These are phyloP conservation scores for Oenanthe javanica DNA, from an alignment of 140 eudicot species.

Conservation along the genomic window DNA sequence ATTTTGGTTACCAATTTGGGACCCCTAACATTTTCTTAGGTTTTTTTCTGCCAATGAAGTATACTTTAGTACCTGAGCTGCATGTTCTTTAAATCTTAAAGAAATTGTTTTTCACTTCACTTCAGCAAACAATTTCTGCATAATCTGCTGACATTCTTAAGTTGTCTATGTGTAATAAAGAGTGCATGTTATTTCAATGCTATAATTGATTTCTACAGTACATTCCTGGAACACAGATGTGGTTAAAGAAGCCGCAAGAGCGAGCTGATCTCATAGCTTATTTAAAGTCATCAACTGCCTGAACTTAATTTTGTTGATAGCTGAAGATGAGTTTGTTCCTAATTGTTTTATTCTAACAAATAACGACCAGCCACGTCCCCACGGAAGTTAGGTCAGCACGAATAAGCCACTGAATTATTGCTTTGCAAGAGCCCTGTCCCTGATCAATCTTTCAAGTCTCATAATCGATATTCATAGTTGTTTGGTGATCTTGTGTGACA, in stretches of 20 bases:
- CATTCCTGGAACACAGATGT: constrained; percentile 91
- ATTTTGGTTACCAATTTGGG: too few species aligned
- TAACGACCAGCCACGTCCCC: neutral
- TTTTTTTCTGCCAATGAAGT: too few species aligned
- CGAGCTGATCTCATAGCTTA: constrained; percentile 85
- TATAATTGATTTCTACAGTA: constrained; percentile 38
- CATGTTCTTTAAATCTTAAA: neutral
- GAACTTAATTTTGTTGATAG: constrained; percentile 1
- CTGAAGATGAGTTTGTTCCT: neutral
- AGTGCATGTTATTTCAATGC: neutral
- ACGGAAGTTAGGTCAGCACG: neutral
- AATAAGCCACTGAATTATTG: neutral
- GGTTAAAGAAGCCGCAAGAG: constrained; percentile 82
- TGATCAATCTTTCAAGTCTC: neutral
- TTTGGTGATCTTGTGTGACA: neutral
- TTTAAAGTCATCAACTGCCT: constrained; percentile 64
- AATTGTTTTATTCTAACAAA: neutral
- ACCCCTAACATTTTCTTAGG: too few species aligned
- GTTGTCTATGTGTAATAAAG: neutral
- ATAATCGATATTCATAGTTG: neutral
- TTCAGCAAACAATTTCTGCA: neutral
- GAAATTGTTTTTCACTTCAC: neutral
- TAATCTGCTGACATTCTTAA: neutral
- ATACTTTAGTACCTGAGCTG: too few species aligned
- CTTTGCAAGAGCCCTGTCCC: neutral